A percentile compares a stretch with the other conserved stretches of the same genome.
phyloP scores from a whole-genome alignment of 2,329 filamentous ascomycete species.

The Fonsecaea nubica region DNA sequence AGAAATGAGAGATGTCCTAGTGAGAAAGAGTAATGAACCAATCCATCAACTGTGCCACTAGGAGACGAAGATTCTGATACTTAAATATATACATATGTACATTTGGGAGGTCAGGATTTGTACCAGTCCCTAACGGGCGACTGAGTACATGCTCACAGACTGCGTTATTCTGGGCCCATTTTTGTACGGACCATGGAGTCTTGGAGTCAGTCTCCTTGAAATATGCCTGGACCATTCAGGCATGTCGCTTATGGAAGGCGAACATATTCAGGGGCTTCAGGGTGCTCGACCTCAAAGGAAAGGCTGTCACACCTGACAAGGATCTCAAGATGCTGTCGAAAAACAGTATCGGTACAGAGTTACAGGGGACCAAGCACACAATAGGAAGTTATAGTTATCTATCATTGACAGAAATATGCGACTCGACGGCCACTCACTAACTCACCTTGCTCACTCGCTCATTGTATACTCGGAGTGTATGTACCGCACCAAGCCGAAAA shows the following conservation, averaged over 20 bases:
- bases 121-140: neutral
- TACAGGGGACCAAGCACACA: no score
- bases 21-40: neutral
- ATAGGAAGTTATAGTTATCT: no score
- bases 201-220: neutral
- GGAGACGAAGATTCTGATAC: neutral
- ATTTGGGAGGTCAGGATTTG: neutral
- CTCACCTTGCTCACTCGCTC: no score
- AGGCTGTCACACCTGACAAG: neutral
- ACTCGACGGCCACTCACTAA: no score
- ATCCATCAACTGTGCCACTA: no score
- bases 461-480: no score
- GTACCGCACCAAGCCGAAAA: neutral
- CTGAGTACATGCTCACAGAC: neutral
- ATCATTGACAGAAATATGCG: no score
- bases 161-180: neutral
- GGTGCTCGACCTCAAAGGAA: neutral
- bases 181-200: neutral
- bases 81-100: neutral
- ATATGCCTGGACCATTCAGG: neutral
- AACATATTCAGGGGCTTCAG: neutral
- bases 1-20: neutral
- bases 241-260: neutral
- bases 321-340: neutral
- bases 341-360: neutral